A percentile compares a stretch with the other conserved stretches of the same genome.
Evolutionary conservation across 345 rosid species (phyloP).

Genomic region (Tarenaya hassleriana): DNA sequence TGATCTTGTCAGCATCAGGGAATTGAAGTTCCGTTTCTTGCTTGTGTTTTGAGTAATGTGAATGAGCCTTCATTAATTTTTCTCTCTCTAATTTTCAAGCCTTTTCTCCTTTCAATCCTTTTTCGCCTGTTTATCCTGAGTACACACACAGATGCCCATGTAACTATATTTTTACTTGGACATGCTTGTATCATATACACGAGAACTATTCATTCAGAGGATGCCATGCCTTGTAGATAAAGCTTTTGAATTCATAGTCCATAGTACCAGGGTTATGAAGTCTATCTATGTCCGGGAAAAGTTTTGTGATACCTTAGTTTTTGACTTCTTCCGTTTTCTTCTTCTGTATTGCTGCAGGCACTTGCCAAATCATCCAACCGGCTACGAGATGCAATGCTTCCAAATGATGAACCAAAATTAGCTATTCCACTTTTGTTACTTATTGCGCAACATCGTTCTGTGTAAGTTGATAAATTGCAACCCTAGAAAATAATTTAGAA

Average conservation of each 20-base stretch:
- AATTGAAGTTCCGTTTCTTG: slow-evolving; percentile 2
- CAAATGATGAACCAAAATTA: slow-evolving; percentile 90
- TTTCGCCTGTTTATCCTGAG: slow-evolving; percentile 6
- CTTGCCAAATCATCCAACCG: slow-evolving; percentile 87
- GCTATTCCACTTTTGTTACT: slow-evolving; percentile 88
- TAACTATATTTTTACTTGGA: slow-evolving; percentile 8
- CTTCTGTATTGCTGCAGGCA: slow-evolving; percentile 53
- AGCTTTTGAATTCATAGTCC: background rate
- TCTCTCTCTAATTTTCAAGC: slow-evolving; percentile 14
- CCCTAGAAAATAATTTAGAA: slow-evolving; percentile 12
- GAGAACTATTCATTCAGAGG: background rate
- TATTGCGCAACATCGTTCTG: slow-evolving; percentile 90
- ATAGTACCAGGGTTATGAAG: slow-evolving; percentile 3
- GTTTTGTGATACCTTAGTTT: slow-evolving; percentile 1
- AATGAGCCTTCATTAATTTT: background rate
- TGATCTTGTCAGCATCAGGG: slow-evolving; percentile 2
- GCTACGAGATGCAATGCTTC: slow-evolving; percentile 83
- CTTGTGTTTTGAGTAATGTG: slow-evolving; percentile 1
- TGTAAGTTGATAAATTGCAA: slow-evolving; percentile 47
- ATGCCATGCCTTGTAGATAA: slow-evolving; percentile 10
- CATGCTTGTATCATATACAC: slow-evolving; percentile 9
- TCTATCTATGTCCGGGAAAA: slow-evolving; percentile 5
- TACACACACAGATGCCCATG: slow-evolving; percentile 9
- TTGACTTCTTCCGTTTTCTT: background rate
- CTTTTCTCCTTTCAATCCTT: slow-evolving; percentile 1